phyloP scores from a whole-genome alignment of 768 basidiomycete species.

The Lactarius deliciosus region DNA sequence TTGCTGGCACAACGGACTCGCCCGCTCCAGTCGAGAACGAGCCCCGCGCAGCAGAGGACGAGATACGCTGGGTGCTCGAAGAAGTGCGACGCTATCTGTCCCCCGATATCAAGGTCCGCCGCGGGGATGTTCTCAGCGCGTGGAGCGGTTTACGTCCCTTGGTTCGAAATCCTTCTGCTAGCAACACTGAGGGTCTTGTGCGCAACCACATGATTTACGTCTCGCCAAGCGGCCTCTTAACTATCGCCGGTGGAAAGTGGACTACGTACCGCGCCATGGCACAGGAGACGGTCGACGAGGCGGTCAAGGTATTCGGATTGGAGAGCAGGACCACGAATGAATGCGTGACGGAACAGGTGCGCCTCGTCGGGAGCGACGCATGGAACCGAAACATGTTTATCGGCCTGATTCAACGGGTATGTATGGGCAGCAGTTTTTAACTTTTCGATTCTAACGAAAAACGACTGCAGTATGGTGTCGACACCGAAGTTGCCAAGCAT shows the following conservation, averaged over 20 bases:
- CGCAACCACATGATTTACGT: conserved; percentile 92
- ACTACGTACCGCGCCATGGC: conserved; percentile 98
- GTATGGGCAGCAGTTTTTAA: conserved; percentile 32
- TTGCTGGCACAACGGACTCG: conserved; percentile 95
- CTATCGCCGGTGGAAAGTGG: conserved; percentile 98
- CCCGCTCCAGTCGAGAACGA: conserved; percentile 69
- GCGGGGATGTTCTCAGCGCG: conserved; percentile 93
- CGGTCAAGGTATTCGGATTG: conserved; percentile 75
- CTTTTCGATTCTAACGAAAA: conserved; percentile 1
- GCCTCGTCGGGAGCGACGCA: conserved; percentile 87
- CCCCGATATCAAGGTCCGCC: conserved; percentile 89
- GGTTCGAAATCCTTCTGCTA: conserved; percentile 74
- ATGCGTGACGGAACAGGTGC: conserved; percentile 77
- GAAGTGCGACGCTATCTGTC: conserved; percentile 88
- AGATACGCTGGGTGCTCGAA: conserved; percentile 95
- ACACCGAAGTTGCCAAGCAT: conserved; percentile 90
- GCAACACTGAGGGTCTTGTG: conserved; percentile 83
- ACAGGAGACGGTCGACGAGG: conserved; percentile 87
- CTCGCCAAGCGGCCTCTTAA: conserved; percentile 76
- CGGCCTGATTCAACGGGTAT: conserved; percentile 84
- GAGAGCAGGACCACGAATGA: conserved; percentile 51
- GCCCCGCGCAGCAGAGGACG: conserved; percentile 85
- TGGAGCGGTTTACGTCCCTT: conserved; percentile 93
- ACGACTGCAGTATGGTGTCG: conserved; percentile 70
- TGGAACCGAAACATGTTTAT: conserved; percentile 99